These are phyloP conservation scores for Plenodomus biglobosus DNA, from an alignment of 2,329 filamentous ascomycete genomes.

Conservation along the genomic window DNA sequence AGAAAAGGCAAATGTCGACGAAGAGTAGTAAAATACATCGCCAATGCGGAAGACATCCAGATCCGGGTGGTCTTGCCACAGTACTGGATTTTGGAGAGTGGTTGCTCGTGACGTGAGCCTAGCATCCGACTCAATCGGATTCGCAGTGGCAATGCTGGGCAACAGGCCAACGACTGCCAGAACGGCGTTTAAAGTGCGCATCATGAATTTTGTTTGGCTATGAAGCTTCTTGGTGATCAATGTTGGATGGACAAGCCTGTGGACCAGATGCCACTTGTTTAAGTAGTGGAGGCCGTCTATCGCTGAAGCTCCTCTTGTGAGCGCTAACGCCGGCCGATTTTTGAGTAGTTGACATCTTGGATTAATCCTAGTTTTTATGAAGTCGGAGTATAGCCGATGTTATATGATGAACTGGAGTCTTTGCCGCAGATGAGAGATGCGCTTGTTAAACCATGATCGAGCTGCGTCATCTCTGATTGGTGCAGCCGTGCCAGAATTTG, in stretches of 20 bases:
- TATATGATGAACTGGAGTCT: constrained; percentile 8
- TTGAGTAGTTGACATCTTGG: not conserved
- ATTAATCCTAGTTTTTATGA: not conserved
- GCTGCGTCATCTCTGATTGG: constrained; percentile 9
- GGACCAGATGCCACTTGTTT: not conserved
- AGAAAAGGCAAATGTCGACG: constrained; percentile 60
- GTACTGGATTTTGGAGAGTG: constrained; percentile 54
- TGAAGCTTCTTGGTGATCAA: not conserved
- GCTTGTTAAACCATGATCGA: constrained; percentile 3
- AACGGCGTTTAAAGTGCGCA: constrained; percentile 4
- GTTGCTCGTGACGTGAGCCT: constrained; percentile 7
- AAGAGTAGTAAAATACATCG: constrained; percentile 57
- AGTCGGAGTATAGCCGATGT: not conserved
- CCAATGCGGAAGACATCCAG: constrained; percentile 56
- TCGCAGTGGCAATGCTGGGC: constrained; percentile 1
- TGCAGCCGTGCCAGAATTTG: constrained; percentile 14
- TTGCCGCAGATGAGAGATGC: constrained; percentile 3
- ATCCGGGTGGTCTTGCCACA: constrained; percentile 60
- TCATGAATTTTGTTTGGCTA: not conserved
- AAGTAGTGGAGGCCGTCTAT: not conserved
- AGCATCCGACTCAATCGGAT: constrained; percentile 1
- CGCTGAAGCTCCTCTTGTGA: not conserved
- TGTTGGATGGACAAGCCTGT: not conserved
- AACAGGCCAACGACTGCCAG: constrained; percentile 1
- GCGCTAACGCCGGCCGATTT: not conserved